Evolutionary conservation across 2,329 filamentous ascomycete species (phyloP).

Genomic region (Colletotrichum ledebouriae): DNA sequence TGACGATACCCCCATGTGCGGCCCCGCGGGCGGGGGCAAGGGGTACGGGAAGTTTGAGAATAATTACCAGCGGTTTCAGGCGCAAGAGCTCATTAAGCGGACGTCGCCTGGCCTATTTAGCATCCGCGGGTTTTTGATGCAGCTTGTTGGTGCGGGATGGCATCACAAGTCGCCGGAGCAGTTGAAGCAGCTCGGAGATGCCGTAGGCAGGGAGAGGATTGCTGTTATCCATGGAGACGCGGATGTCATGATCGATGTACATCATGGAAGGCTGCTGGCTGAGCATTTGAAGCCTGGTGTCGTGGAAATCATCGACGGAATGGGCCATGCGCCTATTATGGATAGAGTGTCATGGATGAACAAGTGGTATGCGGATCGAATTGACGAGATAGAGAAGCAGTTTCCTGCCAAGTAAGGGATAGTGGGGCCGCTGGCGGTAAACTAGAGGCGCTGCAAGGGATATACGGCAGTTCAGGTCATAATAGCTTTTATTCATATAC

Average conservation of each 20-base stretch:
- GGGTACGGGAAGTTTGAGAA: conserved; percentile 72
- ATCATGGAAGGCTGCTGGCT: conserved; percentile 78
- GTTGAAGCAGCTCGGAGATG: conserved; percentile 74
- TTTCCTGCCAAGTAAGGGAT: conserved; percentile 47
- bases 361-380: conserved; percentile 68
- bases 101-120: conserved; percentile 72
- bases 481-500: conserved; percentile 32
- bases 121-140: conserved; percentile 77
- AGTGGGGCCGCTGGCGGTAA: background rate
- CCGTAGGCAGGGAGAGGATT: conserved; percentile 80
- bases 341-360: conserved; percentile 81
- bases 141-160: conserved; percentile 83
- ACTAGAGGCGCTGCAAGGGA: background rate
- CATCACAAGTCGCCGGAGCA: conserved; percentile 81
- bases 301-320: conserved; percentile 74
- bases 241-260: conserved; percentile 83
- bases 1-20: conserved; percentile 57
- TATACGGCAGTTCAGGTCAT: conserved; percentile 6
- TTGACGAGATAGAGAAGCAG: conserved; percentile 64
- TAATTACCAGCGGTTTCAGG: conserved; percentile 86
- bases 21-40: conserved; percentile 46
- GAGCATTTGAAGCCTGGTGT: conserved; percentile 72
- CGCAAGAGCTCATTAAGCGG: conserved; percentile 82
- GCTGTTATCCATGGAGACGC: conserved; percentile 80
- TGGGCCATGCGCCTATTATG: conserved; percentile 81